Conservation (phyloP, 345 rosid genomes). For the Eucalyptus shirleyi region DNA sequence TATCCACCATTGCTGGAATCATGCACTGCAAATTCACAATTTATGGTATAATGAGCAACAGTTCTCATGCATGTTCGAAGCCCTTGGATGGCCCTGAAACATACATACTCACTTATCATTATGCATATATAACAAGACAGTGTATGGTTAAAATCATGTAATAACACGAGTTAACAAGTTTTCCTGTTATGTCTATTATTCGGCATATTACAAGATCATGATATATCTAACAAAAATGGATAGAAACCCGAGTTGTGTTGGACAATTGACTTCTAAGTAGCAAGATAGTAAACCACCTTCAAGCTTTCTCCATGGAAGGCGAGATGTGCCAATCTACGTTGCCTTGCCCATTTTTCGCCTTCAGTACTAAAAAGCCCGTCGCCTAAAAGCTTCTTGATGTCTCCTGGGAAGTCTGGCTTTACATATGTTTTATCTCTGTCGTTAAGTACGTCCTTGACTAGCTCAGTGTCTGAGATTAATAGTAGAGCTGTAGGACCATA, state of each 20-base stretch:
- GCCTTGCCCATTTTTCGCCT: slow-evolving; percentile 28
- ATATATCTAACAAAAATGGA: neutral
- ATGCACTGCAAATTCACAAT: neutral
- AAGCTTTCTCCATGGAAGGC: slow-evolving; percentile 36
- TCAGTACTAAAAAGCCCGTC: slow-evolving; percentile 12
- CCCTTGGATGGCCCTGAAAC: no score
- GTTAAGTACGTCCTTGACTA: neutral
- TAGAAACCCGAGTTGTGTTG: neutral
- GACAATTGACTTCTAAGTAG: neutral
- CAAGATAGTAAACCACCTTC: neutral
- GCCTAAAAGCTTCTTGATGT: slow-evolving; percentile 8
- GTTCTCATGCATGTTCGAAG: neutral
- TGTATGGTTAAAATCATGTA: no score
- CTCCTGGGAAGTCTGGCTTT: neutral
- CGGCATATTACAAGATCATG: no score
- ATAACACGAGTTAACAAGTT: no score
- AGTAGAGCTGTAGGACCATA: neutral
- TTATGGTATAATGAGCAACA: neutral
- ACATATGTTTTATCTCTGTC: slow-evolving; percentile 5
- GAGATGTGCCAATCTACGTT: slow-evolving; percentile 24
- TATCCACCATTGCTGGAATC: slow-evolving; percentile 18
- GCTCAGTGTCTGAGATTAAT: neutral
- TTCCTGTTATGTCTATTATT: no score
- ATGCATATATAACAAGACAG: no score
- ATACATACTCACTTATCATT: no score